These are phyloP conservation scores for Chlorella sp. DNA, from an alignment of 139 green algal species.

Conservation along the genomic window DNA sequence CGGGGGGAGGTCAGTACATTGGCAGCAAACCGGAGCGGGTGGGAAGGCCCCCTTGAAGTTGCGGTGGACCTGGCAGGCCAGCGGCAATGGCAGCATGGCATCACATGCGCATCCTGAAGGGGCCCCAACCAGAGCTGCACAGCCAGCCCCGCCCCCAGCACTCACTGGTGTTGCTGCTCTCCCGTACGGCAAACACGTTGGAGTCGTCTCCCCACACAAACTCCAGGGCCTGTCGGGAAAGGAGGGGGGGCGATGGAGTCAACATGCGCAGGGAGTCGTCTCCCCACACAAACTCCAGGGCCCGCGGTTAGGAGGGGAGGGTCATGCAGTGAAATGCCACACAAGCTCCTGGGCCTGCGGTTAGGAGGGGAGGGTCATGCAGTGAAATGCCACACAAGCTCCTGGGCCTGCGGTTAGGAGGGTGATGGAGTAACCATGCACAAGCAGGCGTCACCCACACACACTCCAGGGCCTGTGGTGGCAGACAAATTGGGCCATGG, in stretches of 20 bases:
- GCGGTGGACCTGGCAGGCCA: constrained; percentile 70
- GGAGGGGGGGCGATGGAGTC: too few relatives aligned
- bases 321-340: too few relatives aligned
- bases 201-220: constrained; percentile 94
- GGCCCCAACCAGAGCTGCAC: not conserved
- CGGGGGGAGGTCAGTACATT: not conserved
- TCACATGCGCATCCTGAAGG: too few relatives aligned
- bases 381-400: constrained; percentile 99
- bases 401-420: constrained; percentile 54
- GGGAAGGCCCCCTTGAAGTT: constrained; percentile 86
- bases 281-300: constrained; percentile 95
- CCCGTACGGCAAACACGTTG: constrained; percentile 86
- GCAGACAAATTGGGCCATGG: too few relatives aligned
- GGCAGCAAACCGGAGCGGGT: constrained; percentile 62
- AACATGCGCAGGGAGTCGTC: too few relatives aligned
- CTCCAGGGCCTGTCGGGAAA: constrained; percentile 64
- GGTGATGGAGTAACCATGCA: too few relatives aligned
- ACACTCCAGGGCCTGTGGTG: too few relatives aligned
- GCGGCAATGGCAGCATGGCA: too few relatives aligned
- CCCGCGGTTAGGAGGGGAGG: not conserved
- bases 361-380: too few relatives aligned
- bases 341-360: constrained; percentile 85
- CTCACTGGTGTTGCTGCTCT: constrained; percentile 17
- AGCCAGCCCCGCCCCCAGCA: not conserved
- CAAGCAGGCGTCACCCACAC: constrained; percentile 90